Evolutionary conservation across 371 early-diverging fungal genomes (phyloP).

Genomic region (Lichtheimia ramosa): DNA sequence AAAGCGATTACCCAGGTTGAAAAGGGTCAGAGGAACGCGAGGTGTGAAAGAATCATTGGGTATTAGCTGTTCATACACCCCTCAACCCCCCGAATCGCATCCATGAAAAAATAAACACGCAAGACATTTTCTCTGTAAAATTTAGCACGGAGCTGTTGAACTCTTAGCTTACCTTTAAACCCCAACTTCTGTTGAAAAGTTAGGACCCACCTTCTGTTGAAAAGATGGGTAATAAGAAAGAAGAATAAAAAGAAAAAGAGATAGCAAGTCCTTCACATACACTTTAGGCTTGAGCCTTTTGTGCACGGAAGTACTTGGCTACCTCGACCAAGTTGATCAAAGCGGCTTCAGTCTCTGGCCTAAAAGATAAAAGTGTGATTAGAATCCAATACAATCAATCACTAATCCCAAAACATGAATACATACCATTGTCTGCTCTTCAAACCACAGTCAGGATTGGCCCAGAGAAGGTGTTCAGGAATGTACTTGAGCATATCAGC

Average conservation of each 20-base stretch:
- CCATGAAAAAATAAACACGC: slow-evolving; percentile 10
- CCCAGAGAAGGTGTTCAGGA: slow-evolving; percentile 81
- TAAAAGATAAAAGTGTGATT: slow-evolving; percentile 33
- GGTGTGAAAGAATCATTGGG: background rate
- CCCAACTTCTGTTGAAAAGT: slow-evolving; percentile 6
- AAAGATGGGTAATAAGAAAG: slow-evolving; percentile 17
- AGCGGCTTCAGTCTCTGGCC: slow-evolving; percentile 85
- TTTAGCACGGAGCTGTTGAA: slow-evolving; percentile 24
- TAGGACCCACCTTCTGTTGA: slow-evolving; percentile 16
- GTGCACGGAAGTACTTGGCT: slow-evolving; percentile 68
- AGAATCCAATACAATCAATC: background rate
- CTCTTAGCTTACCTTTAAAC: slow-evolving; percentile 23
- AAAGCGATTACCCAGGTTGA: background rate
- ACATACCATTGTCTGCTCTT: slow-evolving; percentile 90
- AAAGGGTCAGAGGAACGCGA: background rate
- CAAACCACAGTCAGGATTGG: slow-evolving; percentile 98
- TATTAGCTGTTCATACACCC: slow-evolving; percentile 4
- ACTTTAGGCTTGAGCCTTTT: slow-evolving; percentile 21
- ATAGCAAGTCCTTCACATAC: background rate
- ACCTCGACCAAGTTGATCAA: slow-evolving; percentile 85
- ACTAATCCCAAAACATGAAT: slow-evolving; percentile 28
- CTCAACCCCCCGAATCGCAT: slow-evolving; percentile 5
- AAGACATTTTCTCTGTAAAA: slow-evolving; percentile 6
- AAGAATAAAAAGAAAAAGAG: background rate
- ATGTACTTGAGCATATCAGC: slow-evolving; percentile 78